Conservation (phyloP, 768 basidiomycete genomes). For the Cyclocybe aegerita region DNA sequence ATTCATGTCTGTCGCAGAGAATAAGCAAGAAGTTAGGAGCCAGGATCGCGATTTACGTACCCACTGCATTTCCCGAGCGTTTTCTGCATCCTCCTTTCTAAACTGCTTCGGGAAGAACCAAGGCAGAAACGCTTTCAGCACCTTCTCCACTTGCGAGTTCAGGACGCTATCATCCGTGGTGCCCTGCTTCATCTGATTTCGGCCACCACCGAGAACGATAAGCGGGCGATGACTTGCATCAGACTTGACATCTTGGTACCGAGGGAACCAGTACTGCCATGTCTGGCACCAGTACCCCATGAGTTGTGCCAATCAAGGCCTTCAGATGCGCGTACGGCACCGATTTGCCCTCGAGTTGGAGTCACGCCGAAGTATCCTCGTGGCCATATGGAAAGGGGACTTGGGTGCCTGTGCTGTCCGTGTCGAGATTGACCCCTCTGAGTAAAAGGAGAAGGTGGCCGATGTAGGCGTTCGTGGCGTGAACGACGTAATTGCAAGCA, state of each 20-base stretch:
- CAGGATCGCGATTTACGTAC: too few relatives aligned
- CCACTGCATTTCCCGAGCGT: conserved; percentile 74
- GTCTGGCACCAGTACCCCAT: conserved; percentile 48
- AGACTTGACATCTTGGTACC: conserved; percentile 26
- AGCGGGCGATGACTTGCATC: conserved; percentile 47
- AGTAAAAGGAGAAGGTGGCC: conserved; percentile 70
- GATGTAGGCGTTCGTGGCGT: conserved; percentile 86
- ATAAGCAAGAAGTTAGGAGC: too few relatives aligned
- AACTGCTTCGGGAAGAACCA: conserved; percentile 55
- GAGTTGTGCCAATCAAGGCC: conserved; percentile 38
- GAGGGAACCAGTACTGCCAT: conserved; percentile 83
- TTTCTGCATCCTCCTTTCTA: conserved; percentile 35
- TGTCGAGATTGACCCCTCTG: neutral
- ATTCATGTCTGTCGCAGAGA: conserved; percentile 64
- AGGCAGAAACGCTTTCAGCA: conserved; percentile 61
- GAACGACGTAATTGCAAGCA: conserved; percentile 63
- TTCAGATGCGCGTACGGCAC: conserved; percentile 38
- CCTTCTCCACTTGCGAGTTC: conserved; percentile 44
- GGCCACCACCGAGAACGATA: conserved; percentile 72
- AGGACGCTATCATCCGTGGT: conserved; percentile 57
- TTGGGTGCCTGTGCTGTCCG: neutral
- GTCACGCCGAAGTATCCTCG: conserved; percentile 38
- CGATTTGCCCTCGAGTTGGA: conserved; percentile 73
- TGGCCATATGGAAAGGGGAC: neutral
- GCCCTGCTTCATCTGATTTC: conserved; percentile 53